Evolutionary conservation across 306 rosid genomes (phyloP).

Genomic region (Bauhinia variegata): DNA sequence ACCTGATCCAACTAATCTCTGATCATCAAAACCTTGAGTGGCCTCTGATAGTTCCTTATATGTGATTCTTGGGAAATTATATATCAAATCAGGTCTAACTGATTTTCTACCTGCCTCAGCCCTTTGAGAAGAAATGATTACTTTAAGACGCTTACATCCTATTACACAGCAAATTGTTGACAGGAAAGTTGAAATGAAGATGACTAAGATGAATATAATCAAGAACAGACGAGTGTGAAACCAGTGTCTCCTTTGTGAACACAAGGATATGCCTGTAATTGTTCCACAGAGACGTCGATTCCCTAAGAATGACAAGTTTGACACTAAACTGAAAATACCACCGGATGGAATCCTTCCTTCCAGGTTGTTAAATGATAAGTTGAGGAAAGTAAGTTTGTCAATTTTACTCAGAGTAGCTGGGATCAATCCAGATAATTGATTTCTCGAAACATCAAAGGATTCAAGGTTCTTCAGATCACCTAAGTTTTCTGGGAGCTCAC

Average conservation of each 20-base stretch:
- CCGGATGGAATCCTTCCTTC: slow-evolving; percentile 63
- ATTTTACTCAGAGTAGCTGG: slow-evolving; percentile 55
- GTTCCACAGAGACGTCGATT: slow-evolving; percentile 57
- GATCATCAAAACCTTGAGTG: slow-evolving; percentile 62
- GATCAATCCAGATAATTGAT: slow-evolving; percentile 57
- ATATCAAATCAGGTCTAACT: slow-evolving; percentile 47
- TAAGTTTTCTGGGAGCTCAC: slow-evolving; percentile 56
- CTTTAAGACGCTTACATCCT: slow-evolving; percentile 44
- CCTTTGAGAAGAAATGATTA: slow-evolving; percentile 39
- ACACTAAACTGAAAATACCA: slow-evolving; percentile 57
- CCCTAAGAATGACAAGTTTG: slow-evolving; percentile 50
- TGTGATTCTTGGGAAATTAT: slow-evolving; percentile 67
- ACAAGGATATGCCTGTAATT: slow-evolving; percentile 31
- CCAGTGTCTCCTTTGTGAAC: slow-evolving; percentile 43
- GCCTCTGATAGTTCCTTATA: slow-evolving; percentile 68
- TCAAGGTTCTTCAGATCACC: slow-evolving; percentile 61
- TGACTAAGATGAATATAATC: slow-evolving; percentile 44
- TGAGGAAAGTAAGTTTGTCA: slow-evolving; percentile 48
- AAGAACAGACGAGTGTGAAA: slow-evolving; percentile 40
- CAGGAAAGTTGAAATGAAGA: slow-evolving; percentile 50
- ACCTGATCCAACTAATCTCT: slow-evolving; percentile 61
- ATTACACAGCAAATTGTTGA: slow-evolving; percentile 52
- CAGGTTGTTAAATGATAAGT: slow-evolving; percentile 64
- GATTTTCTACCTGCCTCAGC: slow-evolving; percentile 32
- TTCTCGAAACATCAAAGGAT: slow-evolving; percentile 59